phyloP scores from a whole-genome alignment of 257 asterid genomes.

The Linaria vulgaris region DNA sequence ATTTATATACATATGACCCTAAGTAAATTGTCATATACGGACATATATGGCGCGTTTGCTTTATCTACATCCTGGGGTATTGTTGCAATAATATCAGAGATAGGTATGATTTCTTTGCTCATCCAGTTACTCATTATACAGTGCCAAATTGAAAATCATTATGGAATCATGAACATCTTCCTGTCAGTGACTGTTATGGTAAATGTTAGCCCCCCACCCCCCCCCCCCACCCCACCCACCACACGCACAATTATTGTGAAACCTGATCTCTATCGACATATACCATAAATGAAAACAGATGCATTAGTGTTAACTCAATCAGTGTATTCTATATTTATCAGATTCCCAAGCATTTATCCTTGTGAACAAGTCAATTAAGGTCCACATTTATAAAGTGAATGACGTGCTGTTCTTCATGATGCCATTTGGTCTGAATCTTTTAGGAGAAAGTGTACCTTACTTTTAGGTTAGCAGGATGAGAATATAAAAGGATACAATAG shows the following conservation, averaged over 20 bases:
- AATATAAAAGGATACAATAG: not conserved
- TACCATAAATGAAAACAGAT: not conserved
- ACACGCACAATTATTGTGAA: not conserved
- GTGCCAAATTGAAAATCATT: conserved; percentile 2
- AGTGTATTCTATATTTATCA: not conserved
- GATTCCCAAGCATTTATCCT: not conserved
- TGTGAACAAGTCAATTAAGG: not conserved
- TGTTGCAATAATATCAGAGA: not conserved
- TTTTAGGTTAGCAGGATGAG: not conserved
- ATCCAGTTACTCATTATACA: not conserved
- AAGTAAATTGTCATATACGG: no score
- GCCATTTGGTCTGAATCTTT: no score
- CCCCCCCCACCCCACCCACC: no score
- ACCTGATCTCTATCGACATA: not conserved
- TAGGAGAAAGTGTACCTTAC: not conserved
- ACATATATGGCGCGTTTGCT: not conserved
- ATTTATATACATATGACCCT: not conserved
- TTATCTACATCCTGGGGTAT: conserved; percentile 3
- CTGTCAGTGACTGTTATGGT: no score
- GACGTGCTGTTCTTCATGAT: not conserved
- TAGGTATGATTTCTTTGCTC: not conserved
- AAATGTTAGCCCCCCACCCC: no score
- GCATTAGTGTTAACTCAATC: not conserved
- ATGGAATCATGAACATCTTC: not conserved
- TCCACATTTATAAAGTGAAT: not conserved